Conservation (phyloP, 2,329 filamentous ascomycete species). For the Pseudogymnoascus sp. region DNA sequence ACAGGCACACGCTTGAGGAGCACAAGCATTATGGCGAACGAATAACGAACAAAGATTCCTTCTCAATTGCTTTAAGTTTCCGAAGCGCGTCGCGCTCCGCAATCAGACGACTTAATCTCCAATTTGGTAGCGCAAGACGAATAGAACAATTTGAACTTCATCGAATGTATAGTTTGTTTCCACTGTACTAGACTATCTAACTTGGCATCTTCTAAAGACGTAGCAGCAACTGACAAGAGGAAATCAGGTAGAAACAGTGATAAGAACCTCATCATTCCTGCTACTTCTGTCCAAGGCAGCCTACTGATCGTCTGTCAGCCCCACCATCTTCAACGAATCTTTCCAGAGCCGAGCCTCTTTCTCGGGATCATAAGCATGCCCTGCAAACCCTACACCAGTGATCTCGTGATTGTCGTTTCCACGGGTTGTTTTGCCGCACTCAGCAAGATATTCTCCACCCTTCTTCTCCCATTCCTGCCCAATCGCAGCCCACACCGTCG, state of each 20-base stretch:
- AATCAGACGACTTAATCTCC: neutral
- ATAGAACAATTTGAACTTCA: neutral
- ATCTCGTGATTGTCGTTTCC: slow-evolving; percentile 21
- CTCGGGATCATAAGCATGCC: slow-evolving; percentile 30
- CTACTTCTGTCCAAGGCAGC: neutral
- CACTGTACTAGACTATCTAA: neutral
- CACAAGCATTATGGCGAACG: neutral
- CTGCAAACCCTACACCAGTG: slow-evolving; percentile 20
- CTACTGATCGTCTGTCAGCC: slow-evolving; percentile 18
- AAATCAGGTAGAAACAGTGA: neutral
- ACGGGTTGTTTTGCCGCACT: slow-evolving; percentile 32
- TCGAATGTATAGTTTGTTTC: neutral
- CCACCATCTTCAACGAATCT: slow-evolving; percentile 29
- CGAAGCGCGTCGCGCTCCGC: neutral
- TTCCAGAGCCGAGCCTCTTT: slow-evolving; percentile 36
- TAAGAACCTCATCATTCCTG: slow-evolving; percentile 20
- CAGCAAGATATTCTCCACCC: slow-evolving; percentile 39
- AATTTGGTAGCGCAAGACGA: neutral
- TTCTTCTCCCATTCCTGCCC: slow-evolving; percentile 29
- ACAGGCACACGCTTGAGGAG: neutral
- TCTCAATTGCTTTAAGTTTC: neutral
- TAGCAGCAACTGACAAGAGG: neutral
- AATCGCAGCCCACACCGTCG: slow-evolving; percentile 33
- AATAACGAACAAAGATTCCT: neutral
- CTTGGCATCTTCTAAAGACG: neutral